A percentile compares a stretch with the other conserved stretches of the same genome.
These are phyloP conservation scores for Talaromyces marneffei DNA, from an alignment of 2,329 filamentous ascomycete species.

Conservation along the genomic window DNA sequence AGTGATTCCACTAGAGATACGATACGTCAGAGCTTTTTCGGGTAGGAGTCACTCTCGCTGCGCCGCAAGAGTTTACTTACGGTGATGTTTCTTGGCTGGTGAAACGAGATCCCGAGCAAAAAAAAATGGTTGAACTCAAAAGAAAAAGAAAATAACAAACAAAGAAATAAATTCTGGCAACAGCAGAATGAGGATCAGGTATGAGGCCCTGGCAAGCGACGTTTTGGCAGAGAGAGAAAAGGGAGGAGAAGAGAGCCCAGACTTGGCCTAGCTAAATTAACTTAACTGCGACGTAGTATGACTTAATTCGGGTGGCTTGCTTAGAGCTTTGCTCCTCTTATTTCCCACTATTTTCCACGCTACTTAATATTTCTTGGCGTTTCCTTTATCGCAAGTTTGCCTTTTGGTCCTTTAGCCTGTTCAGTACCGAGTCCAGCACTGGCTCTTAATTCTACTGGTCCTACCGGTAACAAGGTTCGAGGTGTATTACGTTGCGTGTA, in stretches of 20 bases:
- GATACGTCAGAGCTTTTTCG: neutral
- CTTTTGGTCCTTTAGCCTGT: neutral
- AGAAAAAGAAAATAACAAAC: neutral
- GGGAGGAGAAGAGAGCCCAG: neutral
- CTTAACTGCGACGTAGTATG: neutral
- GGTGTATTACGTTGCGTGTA: no score
- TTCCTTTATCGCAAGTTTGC: neutral
- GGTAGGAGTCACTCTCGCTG: neutral
- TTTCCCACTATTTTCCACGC: neutral
- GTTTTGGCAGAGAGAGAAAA: neutral
- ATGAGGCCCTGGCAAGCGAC: neutral
- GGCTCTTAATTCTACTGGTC: neutral
- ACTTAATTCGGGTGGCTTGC: slow-evolving; percentile 9
- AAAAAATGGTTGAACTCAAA: neutral
- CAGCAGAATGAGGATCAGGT: neutral
- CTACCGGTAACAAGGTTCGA: neutral
- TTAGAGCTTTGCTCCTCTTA: slow-evolving; percentile 5
- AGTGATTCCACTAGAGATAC: neutral
- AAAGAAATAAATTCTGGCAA: neutral
- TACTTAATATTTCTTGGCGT: neutral
- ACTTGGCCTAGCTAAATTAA: neutral
- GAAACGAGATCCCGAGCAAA: neutral
- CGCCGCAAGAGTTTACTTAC: neutral
- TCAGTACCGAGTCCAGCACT: neutral
- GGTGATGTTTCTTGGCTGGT: neutral